Evolutionary conservation across 2,329 filamentous ascomycete species (phyloP), one percentile per base, ranked within the genome.

Genomic region (Fusarium nelsonii): DNA sequence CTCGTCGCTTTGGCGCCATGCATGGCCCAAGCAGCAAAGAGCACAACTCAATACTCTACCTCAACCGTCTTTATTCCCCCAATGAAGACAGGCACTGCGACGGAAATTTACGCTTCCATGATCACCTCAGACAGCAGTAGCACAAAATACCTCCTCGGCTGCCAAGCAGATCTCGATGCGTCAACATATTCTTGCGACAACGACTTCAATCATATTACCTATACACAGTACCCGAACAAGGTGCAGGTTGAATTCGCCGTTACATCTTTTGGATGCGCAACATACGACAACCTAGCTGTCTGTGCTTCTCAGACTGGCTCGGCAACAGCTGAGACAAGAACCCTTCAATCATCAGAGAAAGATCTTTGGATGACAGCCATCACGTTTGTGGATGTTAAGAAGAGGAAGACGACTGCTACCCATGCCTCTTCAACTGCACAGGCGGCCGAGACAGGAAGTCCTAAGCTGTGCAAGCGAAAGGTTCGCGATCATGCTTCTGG

Each of bases 81-180:
- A 0, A 49, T 43, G 11, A 37, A 62, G 7, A 74, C 73, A 1
- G 73, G 69, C 4, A 58, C 37, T 8, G 73, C 58, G 0, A 57
- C 63, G 4, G 58, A 68, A 28, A 74, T 75, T 12, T 75, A 74
- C 39, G 73, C 73, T 3, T 72, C 72, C 10, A 36, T 74, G 28
- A 72, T 75, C 26, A 73, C 68, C 5, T 59, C 63, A 36, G 53
- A 58, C 4, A 61, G 45, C 2, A 68, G 69, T 32, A 65, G 50
- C 18, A 74, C 73, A 1, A 54, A 74, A 37, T 74, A 74, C 34
- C 60, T 74, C 6, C 59, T 75, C 3, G 73, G 71, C 4, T 75
- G 73, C 4, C 62, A 72, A 12, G 70, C 71, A 23, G 52, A 63
- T 26, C 69, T 74, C 4, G 34, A 32, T 8, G 50, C 50, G 3